These are phyloP conservation scores for Morella rubra DNA, from an alignment of 306 rosid genomes.

Conservation along the genomic window DNA sequence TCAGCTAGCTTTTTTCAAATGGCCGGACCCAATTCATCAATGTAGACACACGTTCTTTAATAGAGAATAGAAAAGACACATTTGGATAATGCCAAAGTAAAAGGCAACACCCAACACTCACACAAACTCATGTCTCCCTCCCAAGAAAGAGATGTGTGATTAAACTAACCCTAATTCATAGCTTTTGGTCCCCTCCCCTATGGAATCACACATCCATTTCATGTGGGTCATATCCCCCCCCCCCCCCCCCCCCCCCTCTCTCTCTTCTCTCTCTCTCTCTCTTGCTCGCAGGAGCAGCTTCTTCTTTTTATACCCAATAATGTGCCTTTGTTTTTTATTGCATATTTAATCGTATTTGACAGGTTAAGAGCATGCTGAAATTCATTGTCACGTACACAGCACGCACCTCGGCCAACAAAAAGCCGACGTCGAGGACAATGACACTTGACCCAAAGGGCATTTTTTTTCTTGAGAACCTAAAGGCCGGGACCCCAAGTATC, in stretches of 20 bases:
- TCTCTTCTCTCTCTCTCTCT: conserved; percentile 9
- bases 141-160: conserved; percentile 45
- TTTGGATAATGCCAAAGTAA: too few relatives aligned
- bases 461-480: conserved; percentile 26
- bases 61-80: not conserved
- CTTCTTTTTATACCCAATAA: too few relatives aligned
- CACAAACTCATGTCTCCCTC: conserved; percentile 39
- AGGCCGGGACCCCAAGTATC: conserved; percentile 4
- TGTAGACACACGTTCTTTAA: conserved; percentile 22
- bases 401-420: conserved; percentile 42
- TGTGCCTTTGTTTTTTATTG: too few relatives aligned
- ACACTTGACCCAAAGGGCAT: conserved; percentile 45
- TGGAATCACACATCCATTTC: conserved; percentile 40
- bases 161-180: conserved; percentile 24
- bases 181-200: conserved; percentile 16
- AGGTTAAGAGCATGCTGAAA: conserved; percentile 16
- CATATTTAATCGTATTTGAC: not conserved
- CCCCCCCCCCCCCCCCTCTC: conserved; percentile 43
- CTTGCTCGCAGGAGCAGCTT: not conserved
- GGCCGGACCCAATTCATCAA: conserved; percentile 38
- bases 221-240: conserved; percentile 48
- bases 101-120: conserved; percentile 34
- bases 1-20: conserved; percentile 9
- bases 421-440: conserved; percentile 38
- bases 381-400: conserved; percentile 58